phyloP scores from a whole-genome alignment of 192 early-diverging fungal species.

The Dispira parvispora region DNA sequence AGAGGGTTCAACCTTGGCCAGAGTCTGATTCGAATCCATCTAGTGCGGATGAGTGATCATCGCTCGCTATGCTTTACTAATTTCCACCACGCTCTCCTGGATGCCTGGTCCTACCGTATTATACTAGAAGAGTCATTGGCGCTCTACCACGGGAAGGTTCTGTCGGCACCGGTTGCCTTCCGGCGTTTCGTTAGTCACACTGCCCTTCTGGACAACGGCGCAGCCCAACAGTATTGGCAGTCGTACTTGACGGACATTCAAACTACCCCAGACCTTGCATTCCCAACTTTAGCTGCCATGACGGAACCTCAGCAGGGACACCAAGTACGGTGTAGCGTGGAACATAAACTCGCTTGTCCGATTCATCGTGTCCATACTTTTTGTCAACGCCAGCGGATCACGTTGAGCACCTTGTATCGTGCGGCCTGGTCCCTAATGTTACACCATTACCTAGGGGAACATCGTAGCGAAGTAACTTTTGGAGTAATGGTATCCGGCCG shows the following conservation, averaged over 20 bases:
- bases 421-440: not conserved
- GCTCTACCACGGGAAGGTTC: not conserved
- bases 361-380: not conserved
- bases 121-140: not conserved
- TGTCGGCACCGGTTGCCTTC: not conserved
- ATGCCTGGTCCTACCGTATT: conserved; percentile 3
- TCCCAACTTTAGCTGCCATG: not conserved
- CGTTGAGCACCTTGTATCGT: not conserved
- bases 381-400: not conserved
- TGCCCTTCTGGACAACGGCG: not conserved
- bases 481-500: conserved; percentile 2
- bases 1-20: not conserved
- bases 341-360: not conserved
- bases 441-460: not conserved
- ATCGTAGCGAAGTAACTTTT: not conserved
- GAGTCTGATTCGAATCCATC: not conserved
- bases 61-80: not conserved
- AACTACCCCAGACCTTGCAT: not conserved
- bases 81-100: conserved; percentile 9
- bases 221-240: not conserved
- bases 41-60: not conserved
- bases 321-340: not conserved
- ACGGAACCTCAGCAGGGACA: not conserved
- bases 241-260: not conserved
- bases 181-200: not conserved